These are phyloP conservation scores for Shiraia bambusicola DNA, from an alignment of 2,329 filamentous ascomycete genomes.

Conservation along the genomic window DNA sequence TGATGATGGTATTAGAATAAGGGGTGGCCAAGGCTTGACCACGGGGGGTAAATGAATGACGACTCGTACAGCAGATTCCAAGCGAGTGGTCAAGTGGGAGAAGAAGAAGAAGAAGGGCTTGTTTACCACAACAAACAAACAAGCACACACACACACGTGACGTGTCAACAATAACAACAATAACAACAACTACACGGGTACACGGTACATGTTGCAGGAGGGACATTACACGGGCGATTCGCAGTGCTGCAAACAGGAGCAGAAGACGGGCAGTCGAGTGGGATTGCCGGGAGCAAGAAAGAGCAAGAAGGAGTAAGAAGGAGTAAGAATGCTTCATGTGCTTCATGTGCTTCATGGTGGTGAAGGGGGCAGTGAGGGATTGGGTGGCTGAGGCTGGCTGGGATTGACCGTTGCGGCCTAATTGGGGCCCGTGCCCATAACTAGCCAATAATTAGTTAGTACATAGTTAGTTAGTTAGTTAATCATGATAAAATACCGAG, in stretches of 20 bases:
- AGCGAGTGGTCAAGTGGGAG: slow-evolving; percentile 3
- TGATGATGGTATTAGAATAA: slow-evolving; percentile 17
- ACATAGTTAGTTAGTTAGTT: no score
- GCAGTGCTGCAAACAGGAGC: slow-evolving; percentile 6
- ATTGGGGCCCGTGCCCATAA: no score
- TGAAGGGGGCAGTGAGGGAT: no score
- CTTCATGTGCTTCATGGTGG: slow-evolving; percentile 16
- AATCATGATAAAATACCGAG: no score
- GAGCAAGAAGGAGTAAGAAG: no score
- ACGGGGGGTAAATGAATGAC: slow-evolving; percentile 1
- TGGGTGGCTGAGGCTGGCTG: slow-evolving; percentile 26
- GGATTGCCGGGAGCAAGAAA: no score
- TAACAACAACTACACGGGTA: slow-evolving; percentile 11
- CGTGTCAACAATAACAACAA: slow-evolving; percentile 1
- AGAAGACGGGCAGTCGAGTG: neutral
- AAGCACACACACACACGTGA: no score
- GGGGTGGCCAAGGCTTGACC: slow-evolving; percentile 13
- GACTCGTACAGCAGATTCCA: slow-evolving; percentile 7
- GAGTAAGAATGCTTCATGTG: slow-evolving; percentile 12
- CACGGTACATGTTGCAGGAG: neutral
- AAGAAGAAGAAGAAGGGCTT: neutral
- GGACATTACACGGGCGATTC: slow-evolving; percentile 9
- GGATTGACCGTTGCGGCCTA: no score
- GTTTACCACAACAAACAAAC: slow-evolving; percentile 2
- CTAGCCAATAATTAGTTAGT: no score